Conservation (phyloP, 2,329 filamentous ascomycete genomes). For the Penicillium sp. region DNA sequence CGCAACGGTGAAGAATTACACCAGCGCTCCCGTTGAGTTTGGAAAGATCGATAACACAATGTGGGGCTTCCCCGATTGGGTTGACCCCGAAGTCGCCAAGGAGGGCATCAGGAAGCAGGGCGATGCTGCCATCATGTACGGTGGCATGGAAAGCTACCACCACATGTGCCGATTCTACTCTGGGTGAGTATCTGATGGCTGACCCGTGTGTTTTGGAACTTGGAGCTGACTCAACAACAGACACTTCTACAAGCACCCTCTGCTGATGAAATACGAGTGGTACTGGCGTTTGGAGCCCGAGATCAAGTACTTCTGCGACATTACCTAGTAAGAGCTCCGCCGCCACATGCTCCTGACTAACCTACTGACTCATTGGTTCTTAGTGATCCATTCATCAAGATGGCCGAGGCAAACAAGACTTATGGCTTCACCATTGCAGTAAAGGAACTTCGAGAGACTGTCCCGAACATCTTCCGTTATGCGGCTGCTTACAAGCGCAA, state of each 20-base stretch:
- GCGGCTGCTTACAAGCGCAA: constrained; percentile 95
- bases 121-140: constrained; percentile 97
- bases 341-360: background rate
- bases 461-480: constrained; percentile 97
- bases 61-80: constrained; percentile 98
- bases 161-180: constrained; percentile 99
- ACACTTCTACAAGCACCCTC: constrained; percentile 95
- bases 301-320: constrained; percentile 99
- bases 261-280: constrained; percentile 96
- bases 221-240: constrained; percentile 42
- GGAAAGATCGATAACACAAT: constrained; percentile 85
- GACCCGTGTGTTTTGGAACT: background rate
- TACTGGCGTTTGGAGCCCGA: constrained; percentile 99
- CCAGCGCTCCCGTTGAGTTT: constrained; percentile 83
- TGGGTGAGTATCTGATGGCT: constrained; percentile 58
- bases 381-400: constrained; percentile 91
- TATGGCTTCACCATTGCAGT: constrained; percentile 99
- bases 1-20: constrained; percentile 81
- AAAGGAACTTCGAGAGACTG: constrained; percentile 95
- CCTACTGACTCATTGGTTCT: constrained; percentile 3
- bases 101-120: constrained; percentile 97
- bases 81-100: constrained; percentile 86
- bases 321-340: constrained; percentile 74
- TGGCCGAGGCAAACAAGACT: constrained; percentile 92
- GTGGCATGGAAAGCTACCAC: constrained; percentile 97